A percentile compares a stretch with the other conserved stretches of the same genome.
These are phyloP conservation scores for Lichtheimia ramosa DNA, from an alignment of 371 early-diverging fungal species.

Conservation along the genomic window DNA sequence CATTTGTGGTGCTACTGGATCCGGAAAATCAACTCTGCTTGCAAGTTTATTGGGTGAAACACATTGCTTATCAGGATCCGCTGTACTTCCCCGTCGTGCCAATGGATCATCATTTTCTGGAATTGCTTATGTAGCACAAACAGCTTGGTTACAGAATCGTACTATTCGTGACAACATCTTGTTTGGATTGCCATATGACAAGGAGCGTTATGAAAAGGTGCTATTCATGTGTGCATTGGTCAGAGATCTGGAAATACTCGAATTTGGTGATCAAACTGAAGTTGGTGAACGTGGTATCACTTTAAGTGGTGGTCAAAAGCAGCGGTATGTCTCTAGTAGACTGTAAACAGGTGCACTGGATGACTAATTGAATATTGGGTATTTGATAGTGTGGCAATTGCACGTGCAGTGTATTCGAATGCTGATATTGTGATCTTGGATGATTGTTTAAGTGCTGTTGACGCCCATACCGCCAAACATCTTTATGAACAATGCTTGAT, in stretches of 20 bases:
- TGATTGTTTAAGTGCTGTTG: conserved; percentile 81
- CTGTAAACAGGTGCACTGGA: neutral
- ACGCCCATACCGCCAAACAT: conserved; percentile 85
- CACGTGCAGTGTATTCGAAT: conserved; percentile 77
- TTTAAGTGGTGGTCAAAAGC: conserved; percentile 86
- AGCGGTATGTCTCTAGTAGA: conserved; percentile 38
- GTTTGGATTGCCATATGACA: conserved; percentile 73
- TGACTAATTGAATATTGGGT: neutral
- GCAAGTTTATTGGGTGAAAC: conserved; percentile 64
- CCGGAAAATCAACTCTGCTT: conserved; percentile 78
- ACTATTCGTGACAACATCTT: conserved; percentile 81
- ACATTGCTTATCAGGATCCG: conserved; percentile 38
- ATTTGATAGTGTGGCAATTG: conserved; percentile 55
- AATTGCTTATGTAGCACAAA: conserved; percentile 77
- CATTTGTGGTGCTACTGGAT: conserved; percentile 77
- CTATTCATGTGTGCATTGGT: conserved; percentile 71
- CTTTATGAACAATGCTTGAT: conserved; percentile 69
- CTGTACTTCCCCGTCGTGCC: conserved; percentile 47
- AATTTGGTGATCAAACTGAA: conserved; percentile 83
- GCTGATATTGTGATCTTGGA: conserved; percentile 71
- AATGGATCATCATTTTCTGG: conserved; percentile 48
- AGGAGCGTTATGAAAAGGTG: conserved; percentile 64
- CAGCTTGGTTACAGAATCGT: conserved; percentile 83
- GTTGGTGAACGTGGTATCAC: conserved; percentile 89
- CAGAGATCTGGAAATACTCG: conserved; percentile 80